Base-by-base conservation (phyloP, 2,329 filamentous ascomycete species). In the Monilinia vaccinii-corymbosi region DNA sequence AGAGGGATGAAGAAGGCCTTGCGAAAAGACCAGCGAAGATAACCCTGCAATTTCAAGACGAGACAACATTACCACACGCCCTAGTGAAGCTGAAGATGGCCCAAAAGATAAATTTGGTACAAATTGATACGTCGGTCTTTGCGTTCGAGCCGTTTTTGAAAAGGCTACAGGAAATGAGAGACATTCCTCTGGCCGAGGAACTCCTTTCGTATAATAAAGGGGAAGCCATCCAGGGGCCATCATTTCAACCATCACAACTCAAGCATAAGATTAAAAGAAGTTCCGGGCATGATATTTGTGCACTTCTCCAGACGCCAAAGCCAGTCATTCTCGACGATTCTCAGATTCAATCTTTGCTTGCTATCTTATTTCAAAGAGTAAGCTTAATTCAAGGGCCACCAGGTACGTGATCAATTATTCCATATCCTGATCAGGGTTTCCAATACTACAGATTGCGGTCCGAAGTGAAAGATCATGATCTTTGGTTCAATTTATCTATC, bases 321-420 rank as follows among this genome's bases (percentile, higher is more conserved):
- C 60, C 61, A 1, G 70, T 80, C 3, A 59, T 64, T 3, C 70
- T 84, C 0, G 81, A 84, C 60, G 53, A 70, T 11, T 79, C 85
- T 0, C 87, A 91, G 65, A 72, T 78, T 0, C 65, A 74, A 0
- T 85, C 86, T 1, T 68, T 91, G 0, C 62, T 82, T 3, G 71
- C 77, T 18, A 81, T 82, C 0, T 65, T 91, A 0, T 73, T 69
- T 0, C 78, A 78, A 9, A 71, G 73, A 0, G 71, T 90, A 0
- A 83, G 81, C 51, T 70, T 86, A 0, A 87, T 91, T 1, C 87
- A 90, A 74, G 88, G 88, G 0, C 88, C 88, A 1, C 88, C 88
- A 65, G 87, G 64, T 71, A 61, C 51, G 40, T 32, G 14, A 32
- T 5, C 4, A 31, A 11, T n/a, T 18, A 56, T 38, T 44, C 11